A percentile compares a stretch with the other conserved stretches of the same genome.
Evolutionary conservation across 495 filamentous ascomycete genomes (phyloP).

Genomic region (Penicillium canescens): DNA sequence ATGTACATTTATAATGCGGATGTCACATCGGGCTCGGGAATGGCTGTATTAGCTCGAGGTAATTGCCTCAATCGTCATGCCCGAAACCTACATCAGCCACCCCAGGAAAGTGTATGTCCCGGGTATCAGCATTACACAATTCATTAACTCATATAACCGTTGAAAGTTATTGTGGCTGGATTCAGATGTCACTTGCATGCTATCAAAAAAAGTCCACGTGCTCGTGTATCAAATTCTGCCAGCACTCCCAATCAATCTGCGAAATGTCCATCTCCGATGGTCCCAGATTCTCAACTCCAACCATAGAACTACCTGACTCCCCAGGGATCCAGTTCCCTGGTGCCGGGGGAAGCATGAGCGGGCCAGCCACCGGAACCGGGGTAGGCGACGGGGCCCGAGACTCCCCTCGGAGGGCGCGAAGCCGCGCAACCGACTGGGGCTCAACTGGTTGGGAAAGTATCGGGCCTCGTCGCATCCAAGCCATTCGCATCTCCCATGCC

Average conservation of each 20-base stretch:
- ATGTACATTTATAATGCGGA: background rate
- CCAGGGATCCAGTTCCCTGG: background rate
- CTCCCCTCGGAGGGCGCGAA: background rate
- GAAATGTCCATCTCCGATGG: background rate
- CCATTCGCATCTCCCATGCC: background rate
- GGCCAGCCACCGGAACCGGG: background rate
- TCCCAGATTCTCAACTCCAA: background rate
- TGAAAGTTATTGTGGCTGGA: too few species aligned
- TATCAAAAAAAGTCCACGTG: background rate
- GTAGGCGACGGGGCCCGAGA: background rate
- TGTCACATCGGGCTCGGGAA: background rate
- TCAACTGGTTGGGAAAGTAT: background rate
- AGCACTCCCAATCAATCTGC: background rate
- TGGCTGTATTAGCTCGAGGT: background rate
- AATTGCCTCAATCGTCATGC: background rate
- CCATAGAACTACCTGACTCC: background rate
- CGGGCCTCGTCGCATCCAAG: background rate
- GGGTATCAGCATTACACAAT: background rate
- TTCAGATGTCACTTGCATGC: too few species aligned
- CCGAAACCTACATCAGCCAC: background rate
- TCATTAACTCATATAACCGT: too few species aligned
- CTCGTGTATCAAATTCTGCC: constrained; percentile 1
- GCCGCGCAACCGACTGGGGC: background rate
- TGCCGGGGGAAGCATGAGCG: background rate
- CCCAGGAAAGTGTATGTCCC: background rate